These are phyloP conservation scores for Rhizomucor pusillus DNA, from an alignment of 371 early-diverging fungal genomes.

Conservation along the genomic window DNA sequence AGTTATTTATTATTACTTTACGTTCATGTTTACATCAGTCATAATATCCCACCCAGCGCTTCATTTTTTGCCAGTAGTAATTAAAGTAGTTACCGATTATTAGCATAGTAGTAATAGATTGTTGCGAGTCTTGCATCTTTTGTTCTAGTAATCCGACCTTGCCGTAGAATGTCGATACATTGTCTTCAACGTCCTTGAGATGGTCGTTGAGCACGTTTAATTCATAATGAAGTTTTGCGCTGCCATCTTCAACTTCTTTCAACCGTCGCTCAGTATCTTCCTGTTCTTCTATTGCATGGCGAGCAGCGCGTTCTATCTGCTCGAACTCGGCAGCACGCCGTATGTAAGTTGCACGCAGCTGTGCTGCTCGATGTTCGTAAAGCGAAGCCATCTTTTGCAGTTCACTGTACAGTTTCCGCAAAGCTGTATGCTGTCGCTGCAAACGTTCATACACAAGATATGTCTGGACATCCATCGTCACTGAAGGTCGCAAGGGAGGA, in stretches of 20 bases:
- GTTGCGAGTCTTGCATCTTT: slow-evolving; percentile 47
- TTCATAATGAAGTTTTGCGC: slow-evolving; percentile 47
- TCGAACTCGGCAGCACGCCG: slow-evolving; percentile 30
- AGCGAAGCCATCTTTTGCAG: slow-evolving; percentile 20
- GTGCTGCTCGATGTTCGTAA: slow-evolving; percentile 30
- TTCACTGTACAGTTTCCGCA: slow-evolving; percentile 23
- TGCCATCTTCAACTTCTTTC: slow-evolving; percentile 38
- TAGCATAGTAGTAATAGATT: slow-evolving; percentile 44
- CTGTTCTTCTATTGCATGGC: slow-evolving; percentile 33
- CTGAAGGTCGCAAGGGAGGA: slow-evolving; percentile 11
- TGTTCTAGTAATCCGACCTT: slow-evolving; percentile 40
- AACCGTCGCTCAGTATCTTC: slow-evolving; percentile 24
- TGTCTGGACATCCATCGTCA: slow-evolving; percentile 32
- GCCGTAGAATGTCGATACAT: slow-evolving; percentile 38
- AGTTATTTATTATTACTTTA: too few species aligned
- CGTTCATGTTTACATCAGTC: too few species aligned
- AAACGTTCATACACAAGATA: slow-evolving; percentile 38
- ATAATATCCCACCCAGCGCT: slow-evolving; percentile 16
- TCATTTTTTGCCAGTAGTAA: slow-evolving; percentile 42
- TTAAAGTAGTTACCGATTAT: slow-evolving; percentile 49
- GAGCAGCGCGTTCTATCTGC: slow-evolving; percentile 18
- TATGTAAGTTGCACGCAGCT: slow-evolving; percentile 27
- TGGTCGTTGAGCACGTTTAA: slow-evolving; percentile 44
- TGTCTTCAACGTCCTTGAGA: slow-evolving; percentile 44
- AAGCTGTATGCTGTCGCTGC: slow-evolving; percentile 25